Percentiles rank a stretch among this genome's conserved stretches.
Evolutionary conservation across 2,329 filamentous ascomycete species (phyloP).

Genomic region (Chalaropsis ovoidea): DNA sequence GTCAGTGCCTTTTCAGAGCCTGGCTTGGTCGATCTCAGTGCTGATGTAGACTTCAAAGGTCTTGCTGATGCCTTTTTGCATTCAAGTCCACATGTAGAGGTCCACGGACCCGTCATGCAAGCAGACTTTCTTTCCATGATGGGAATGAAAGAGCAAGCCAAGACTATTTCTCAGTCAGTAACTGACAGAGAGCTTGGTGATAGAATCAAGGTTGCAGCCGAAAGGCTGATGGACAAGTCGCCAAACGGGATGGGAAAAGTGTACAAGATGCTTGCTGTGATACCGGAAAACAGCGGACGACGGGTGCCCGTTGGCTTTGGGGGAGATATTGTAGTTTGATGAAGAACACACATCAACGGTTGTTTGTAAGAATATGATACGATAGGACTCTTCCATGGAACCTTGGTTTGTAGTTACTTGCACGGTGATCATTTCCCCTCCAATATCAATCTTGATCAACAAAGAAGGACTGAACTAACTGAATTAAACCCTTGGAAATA

Average conservation of each 20-base stretch:
- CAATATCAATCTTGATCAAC: no score
- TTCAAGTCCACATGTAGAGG: conserved; percentile 71
- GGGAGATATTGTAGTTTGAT: conserved; percentile 44
- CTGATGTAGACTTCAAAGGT: conserved; percentile 85
- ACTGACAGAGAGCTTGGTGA: conserved; percentile 38
- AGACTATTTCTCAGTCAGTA: conserved; percentile 42
- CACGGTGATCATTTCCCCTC: not conserved
- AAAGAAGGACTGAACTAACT: no score
- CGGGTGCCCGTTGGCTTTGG: conserved; percentile 86
- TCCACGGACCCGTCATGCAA: conserved; percentile 85
- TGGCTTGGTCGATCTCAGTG: conserved; percentile 77
- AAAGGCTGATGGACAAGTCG: conserved; percentile 70
- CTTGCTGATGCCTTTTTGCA: conserved; percentile 70
- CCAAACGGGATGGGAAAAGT: conserved; percentile 84
- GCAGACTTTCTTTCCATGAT: conserved; percentile 66
- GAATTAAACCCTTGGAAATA: no score
- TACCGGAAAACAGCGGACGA: conserved; percentile 66
- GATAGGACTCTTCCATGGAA: not conserved
- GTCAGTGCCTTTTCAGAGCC: conserved; percentile 72
- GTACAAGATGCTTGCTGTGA: conserved; percentile 85
- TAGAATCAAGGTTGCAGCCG: conserved; percentile 64
- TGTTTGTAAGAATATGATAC: not conserved
- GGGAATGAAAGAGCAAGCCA: conserved; percentile 70
- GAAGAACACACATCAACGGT: not conserved
- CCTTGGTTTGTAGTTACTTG: no score